Conservation (phyloP, 2,329 filamentous ascomycete species). For the Akanthomyces dipterigenus region DNA sequence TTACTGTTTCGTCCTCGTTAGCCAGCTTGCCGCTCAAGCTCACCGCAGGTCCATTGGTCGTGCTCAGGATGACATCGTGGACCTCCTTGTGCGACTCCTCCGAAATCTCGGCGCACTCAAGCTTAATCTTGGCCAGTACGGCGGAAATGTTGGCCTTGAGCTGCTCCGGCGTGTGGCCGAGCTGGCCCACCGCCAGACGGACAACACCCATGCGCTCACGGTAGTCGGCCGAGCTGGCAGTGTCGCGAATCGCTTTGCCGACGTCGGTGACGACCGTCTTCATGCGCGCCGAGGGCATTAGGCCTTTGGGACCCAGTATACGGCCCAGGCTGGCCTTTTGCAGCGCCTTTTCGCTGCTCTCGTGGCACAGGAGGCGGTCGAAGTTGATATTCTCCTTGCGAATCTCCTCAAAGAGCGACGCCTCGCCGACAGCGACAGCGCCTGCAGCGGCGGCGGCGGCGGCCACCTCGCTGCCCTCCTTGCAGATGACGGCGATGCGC, state of each 20-base stretch:
- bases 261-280: conserved; percentile 86
- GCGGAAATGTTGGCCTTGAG: conserved; percentile 76
- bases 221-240: conserved; percentile 81
- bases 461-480: conserved; percentile 69
- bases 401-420: conserved; percentile 75
- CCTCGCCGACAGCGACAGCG: conserved; percentile 77
- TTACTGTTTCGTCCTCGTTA: conserved; percentile 50
- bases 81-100: conserved; percentile 38
- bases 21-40: conserved; percentile 75
- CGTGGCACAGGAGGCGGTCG: conserved; percentile 82
- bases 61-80: conserved; percentile 69
- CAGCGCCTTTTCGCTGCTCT: conserved; percentile 67
- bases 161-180: conserved; percentile 83
- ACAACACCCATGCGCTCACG: conserved; percentile 80
- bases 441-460: conserved; percentile 70
- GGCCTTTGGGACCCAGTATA: conserved; percentile 76
- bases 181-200: conserved; percentile 81
- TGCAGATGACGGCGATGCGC: conserved; percentile 83
- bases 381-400: conserved; percentile 72
- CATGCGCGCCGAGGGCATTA: conserved; percentile 87
- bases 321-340: conserved; percentile 75
- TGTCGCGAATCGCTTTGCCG: conserved; percentile 64
- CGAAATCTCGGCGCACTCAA: conserved; percentile 67
- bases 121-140: conserved; percentile 70
- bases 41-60: conserved; percentile 80